Evolutionary conservation across 805 yeast species (phyloP).

Genomic region (Henningerozyma blattae): DNA sequence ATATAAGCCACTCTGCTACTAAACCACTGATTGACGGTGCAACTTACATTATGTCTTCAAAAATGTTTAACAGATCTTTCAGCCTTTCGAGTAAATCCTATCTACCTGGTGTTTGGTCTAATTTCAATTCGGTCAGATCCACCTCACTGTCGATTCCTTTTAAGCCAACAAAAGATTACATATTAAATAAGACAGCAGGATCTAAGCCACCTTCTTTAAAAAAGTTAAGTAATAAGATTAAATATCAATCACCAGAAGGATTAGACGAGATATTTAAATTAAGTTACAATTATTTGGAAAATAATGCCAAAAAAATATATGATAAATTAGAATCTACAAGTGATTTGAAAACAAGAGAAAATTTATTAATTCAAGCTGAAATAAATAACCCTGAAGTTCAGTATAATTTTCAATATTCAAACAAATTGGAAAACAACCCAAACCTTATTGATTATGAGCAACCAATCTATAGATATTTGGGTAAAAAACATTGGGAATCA

Average conservation of each 20-base stretch:
- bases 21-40: no score
- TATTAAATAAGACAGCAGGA: background rate
- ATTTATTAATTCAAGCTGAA: slow-evolving; percentile 50
- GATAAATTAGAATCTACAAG: slow-evolving; percentile 17
- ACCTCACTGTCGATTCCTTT: background rate
- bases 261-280: slow-evolving; percentile 61
- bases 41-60: no score
- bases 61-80: no score
- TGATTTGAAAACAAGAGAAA: slow-evolving; percentile 16
- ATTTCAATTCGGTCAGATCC: background rate
- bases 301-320: slow-evolving; percentile 31
- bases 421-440: slow-evolving; percentile 27
- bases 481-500: slow-evolving; percentile 59
- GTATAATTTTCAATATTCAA: slow-evolving; percentile 43
- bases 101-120: no score
- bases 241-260: slow-evolving; percentile 58
- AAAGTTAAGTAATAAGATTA: slow-evolving; percentile 29
- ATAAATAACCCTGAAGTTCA: slow-evolving; percentile 73
- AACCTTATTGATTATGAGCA: slow-evolving; percentile 48
- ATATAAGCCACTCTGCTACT: no score
- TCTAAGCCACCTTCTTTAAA: slow-evolving; percentile 40
- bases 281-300: slow-evolving; percentile 49
- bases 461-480: slow-evolving; percentile 69
- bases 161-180: background rate
- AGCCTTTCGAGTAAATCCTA: no score